Evolutionary conservation across 176 grass and related monocot genomes (phyloP).

Genomic region (Raddia guianensis): DNA sequence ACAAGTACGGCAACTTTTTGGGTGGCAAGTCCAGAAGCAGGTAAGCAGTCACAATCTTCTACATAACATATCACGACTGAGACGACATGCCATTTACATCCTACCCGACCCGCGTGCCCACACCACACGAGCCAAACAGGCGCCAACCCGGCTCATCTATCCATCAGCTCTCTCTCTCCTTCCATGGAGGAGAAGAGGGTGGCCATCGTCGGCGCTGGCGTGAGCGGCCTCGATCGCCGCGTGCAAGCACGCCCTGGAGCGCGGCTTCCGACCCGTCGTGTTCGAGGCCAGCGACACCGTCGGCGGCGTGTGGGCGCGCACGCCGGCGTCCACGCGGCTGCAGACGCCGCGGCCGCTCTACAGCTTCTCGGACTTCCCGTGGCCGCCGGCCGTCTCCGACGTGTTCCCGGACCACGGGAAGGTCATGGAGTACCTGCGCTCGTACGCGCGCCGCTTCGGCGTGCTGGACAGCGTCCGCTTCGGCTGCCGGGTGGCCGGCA

Average conservation of each 20-base stretch:
- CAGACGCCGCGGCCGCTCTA: constrained; percentile 47
- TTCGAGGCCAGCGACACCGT: constrained; percentile 47
- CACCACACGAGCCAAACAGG: too few species aligned
- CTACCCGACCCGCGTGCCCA: too few species aligned
- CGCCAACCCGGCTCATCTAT: too few species aligned
- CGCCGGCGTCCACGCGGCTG: constrained; percentile 46
- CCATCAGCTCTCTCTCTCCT: too few species aligned
- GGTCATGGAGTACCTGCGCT: constrained; percentile 51
- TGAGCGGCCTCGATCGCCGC: constrained; percentile 54
- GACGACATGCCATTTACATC: too few species aligned
- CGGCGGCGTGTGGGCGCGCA: constrained; percentile 62
- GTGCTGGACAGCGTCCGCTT: constrained; percentile 51
- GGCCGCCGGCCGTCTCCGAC: constrained; percentile 36
- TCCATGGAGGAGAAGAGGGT: constrained; percentile 35
- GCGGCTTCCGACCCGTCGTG: constrained; percentile 49
- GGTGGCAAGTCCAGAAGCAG: too few species aligned
- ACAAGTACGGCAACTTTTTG: too few species aligned
- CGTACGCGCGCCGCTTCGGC: constrained; percentile 51
- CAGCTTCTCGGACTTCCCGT: constrained; percentile 61
- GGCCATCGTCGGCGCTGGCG: background rate
- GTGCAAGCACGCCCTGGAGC: constrained; percentile 58
- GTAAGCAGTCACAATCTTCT: too few species aligned
- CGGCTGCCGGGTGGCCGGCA: constrained; percentile 31
- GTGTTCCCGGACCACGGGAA: constrained; percentile 42
- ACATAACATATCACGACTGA: too few species aligned